phyloP scores from a whole-genome alignment of 805 yeast genomes.

The Suhomyces xylopsoci region DNA sequence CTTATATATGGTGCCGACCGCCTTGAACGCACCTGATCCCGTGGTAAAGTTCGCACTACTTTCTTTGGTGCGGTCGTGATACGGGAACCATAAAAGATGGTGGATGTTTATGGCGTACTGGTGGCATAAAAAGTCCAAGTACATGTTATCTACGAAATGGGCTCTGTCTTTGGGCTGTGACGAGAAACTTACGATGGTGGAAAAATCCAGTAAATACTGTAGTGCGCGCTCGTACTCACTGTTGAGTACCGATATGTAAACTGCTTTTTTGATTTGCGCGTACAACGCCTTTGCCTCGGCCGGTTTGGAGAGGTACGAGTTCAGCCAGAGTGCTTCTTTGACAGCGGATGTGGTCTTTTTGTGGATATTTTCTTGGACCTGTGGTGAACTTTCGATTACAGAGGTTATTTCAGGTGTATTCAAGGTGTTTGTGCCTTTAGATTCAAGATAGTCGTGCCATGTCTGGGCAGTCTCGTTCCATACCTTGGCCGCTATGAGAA shows the following conservation, averaged over 20 bases:
- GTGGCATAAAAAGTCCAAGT: conserved; percentile 27
- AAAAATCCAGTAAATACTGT: conserved; percentile 15
- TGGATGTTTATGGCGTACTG: conserved; percentile 21
- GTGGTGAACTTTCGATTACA: background rate
- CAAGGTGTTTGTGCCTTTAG: background rate
- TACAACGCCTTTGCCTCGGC: background rate
- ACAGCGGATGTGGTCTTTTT: background rate
- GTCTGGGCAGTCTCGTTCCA: background rate
- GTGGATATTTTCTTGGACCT: background rate
- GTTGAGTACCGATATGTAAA: conserved; percentile 12
- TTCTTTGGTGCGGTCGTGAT: background rate
- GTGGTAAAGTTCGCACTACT: background rate
- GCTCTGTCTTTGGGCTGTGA: conserved; percentile 21
- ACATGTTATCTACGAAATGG: conserved; percentile 21
- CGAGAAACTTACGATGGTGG: conserved; percentile 19
- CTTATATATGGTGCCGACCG: conserved; percentile 16
- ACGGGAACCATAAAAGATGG: conserved; percentile 21
- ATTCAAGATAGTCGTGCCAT: background rate
- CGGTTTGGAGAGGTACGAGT: background rate
- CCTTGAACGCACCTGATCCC: conserved; percentile 3
- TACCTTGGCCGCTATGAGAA: background rate
- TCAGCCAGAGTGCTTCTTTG: background rate
- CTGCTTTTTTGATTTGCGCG: conserved; percentile 4
- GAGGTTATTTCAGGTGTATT: background rate
- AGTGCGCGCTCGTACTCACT: conserved; percentile 18